A percentile compares a stretch with the other conserved stretches of the same genome.
Evolutionary conservation across 306 rosid genomes (phyloP).

Genomic region (Pterocarpus santalinus): DNA sequence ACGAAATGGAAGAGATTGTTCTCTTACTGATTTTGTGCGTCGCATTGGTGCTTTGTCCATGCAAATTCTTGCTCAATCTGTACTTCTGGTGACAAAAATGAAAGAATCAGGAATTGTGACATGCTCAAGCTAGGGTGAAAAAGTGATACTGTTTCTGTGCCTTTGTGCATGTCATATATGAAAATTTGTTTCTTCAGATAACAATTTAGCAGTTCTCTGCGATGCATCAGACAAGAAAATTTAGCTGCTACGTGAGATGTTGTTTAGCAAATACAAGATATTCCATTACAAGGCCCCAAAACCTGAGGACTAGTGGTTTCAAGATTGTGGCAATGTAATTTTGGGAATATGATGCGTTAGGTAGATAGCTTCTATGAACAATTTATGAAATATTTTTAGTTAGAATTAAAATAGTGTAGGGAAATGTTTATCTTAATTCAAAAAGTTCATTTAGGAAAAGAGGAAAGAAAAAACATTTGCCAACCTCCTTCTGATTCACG

Average conservation of each 20-base stretch:
- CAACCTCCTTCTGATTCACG: conserved; percentile 9
- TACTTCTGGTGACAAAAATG: conserved; percentile 71
- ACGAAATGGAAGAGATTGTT: conserved; percentile 15
- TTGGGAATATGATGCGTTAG: too few relatives aligned
- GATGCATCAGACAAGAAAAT: neutral
- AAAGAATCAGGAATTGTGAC: conserved; percentile 47
- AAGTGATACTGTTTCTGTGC: neutral
- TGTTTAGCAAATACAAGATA: too few relatives aligned
- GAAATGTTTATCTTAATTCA: conserved; percentile 6
- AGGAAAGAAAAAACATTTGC: neutral
- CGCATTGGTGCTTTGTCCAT: conserved; percentile 71
- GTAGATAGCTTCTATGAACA: too few relatives aligned
- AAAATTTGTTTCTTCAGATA: conserved; percentile 9
- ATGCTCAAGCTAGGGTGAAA: conserved; percentile 42
- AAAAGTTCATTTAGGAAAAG: conserved; percentile 10
- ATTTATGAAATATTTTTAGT: too few relatives aligned
- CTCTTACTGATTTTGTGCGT: conserved; percentile 75
- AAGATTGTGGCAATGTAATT: too few relatives aligned
- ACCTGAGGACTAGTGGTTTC: too few relatives aligned
- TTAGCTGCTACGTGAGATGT: too few relatives aligned
- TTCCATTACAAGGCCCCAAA: too few relatives aligned
- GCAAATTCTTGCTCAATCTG: conserved; percentile 93
- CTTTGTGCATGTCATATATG: conserved; percentile 13
- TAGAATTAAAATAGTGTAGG: neutral
- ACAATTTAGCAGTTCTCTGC: neutral